Evolutionary conservation across 1,139 yeast species (phyloP).

Genomic region (Kodamaea sp.): DNA sequence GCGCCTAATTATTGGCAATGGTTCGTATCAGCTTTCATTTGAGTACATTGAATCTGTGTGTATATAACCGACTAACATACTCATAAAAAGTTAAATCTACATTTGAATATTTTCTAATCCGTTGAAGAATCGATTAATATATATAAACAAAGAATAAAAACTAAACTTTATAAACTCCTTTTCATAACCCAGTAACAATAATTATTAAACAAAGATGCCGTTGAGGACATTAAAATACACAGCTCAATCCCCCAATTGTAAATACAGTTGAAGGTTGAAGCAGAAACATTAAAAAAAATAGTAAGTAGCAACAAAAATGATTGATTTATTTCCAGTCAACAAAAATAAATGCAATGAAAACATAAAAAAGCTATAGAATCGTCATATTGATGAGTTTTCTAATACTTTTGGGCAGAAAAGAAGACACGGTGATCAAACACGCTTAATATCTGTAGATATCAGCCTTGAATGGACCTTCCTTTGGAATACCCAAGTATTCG

Average conservation of each 20-base stretch:
- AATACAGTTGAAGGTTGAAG: neutral
- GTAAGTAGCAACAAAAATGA: constrained; percentile 1
- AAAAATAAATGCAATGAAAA: neutral
- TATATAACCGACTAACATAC: neutral
- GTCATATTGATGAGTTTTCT: neutral
- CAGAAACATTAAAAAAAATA: neutral
- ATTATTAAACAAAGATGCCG: constrained; percentile 7
- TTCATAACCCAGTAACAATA: constrained; percentile 11
- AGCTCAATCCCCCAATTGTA: neutral
- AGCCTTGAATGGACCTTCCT: constrained; percentile 97
- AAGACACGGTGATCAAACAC: neutral
- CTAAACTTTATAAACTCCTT: constrained; percentile 10
- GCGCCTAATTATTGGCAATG: too few species aligned
- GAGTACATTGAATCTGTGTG: too few species aligned
- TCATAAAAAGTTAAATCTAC: constrained; percentile 1
- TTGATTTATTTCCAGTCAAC: constrained; percentile 1
- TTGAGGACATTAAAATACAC: constrained; percentile 13
- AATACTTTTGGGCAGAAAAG: constrained; percentile 4
- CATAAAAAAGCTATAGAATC: constrained; percentile 5
- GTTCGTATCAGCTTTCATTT: too few species aligned
- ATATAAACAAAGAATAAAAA: constrained; percentile 11
- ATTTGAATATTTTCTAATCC: constrained; percentile 20
- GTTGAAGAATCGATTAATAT: constrained; percentile 39
- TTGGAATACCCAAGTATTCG: constrained; percentile 91
- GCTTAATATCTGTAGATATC: constrained; percentile 94